Base-by-base conservation (phyloP, 2,329 filamentous ascomycete species). In the Microdochium paspali region DNA sequence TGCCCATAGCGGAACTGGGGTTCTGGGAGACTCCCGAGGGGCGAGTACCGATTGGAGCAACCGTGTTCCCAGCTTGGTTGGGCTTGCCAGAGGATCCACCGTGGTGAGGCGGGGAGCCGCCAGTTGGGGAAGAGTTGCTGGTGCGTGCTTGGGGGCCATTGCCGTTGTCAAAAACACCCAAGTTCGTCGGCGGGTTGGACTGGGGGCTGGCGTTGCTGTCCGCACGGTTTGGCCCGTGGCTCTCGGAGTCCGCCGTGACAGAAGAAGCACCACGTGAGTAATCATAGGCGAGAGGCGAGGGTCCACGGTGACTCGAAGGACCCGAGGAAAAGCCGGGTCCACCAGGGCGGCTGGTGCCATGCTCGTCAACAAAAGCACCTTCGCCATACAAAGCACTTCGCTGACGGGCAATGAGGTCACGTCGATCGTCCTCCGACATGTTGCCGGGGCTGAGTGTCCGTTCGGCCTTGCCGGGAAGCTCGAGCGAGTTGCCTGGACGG, bases 381-480 rank as follows among this genome's bases (percentile, higher is more conserved):
- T 87, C 88, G 63, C 90, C 89, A 67, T 97, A 98, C 56, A 98
- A 72, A 54, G 91, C 90, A 67, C 85, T 90, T 68, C 94, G 90
- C 71, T 97, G 93, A 62, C 91, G 90, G 58, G 90, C 87, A 68
- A 97, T 95, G 66, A 97, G 77, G 59, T 97, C 91, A 59, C 91
- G 89, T 59, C 91, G 91, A 62, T 95, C 90, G 60, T 96, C 90
- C 72, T 97, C 93, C 64, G 85, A 94, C 85, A 95, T 87, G 62
- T 74, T 70, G 58, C 84, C 83, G 47, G 88, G 88, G 71, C 87
- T 93, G 71, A 90, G 79, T 59, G 87, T 84, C 65, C 88, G 87
- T 62, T 93, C 88, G 64, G 85, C 84, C 75, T 96, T 96, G 74
- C 74, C 78, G 60, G 35, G 35, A 40, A 40, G 35, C 35, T 40